Conservation (phyloP, 2,329 filamentous ascomycete species). For the Alternaria sp. region DNA sequence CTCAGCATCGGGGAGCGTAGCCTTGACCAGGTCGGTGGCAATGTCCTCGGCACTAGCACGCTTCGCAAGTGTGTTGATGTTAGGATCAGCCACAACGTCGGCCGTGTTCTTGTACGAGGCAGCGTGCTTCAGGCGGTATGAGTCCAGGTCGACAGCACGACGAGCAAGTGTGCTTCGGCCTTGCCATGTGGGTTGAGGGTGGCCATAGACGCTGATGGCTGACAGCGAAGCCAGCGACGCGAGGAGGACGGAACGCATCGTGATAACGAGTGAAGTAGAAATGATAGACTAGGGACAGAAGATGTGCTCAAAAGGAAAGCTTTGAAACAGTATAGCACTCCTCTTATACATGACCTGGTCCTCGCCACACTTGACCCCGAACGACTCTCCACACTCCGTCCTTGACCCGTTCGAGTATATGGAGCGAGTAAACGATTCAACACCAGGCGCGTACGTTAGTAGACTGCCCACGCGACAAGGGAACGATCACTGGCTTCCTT, state of each 20-base stretch:
- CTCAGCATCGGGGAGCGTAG: conserved; percentile 44
- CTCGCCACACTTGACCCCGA: conserved; percentile 7
- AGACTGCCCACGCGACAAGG: conserved; percentile 13
- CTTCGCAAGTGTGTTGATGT: conserved; percentile 27
- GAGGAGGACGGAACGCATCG: conserved; percentile 42
- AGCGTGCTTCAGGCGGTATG: conserved; percentile 41
- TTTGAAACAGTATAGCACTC: conserved; percentile 4
- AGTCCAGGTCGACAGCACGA: conserved; percentile 42
- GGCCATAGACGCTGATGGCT: conserved; percentile 33
- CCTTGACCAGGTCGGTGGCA: conserved; percentile 46
- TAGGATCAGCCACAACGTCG: conserved; percentile 27
- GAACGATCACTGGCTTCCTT: conserved; percentile 21
- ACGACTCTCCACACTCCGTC: conserved; percentile 5
- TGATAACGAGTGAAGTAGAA: conserved; percentile 23
- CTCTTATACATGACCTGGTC: conserved; percentile 22
- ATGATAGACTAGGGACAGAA: conserved; percentile 24
- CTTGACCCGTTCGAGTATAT: background rate
- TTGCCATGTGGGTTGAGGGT: conserved; percentile 25
- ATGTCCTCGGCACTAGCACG: conserved; percentile 40
- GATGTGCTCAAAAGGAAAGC: conserved; percentile 4
- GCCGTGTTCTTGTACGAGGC: conserved; percentile 36
- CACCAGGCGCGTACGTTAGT: conserved; percentile 12
- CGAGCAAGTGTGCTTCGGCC: conserved; percentile 24
- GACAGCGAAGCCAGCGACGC: conserved; percentile 40
- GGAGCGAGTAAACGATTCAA: conserved; percentile 4